Conservation (phyloP, 2,329 filamentous ascomycete genomes). For the Colletotrichum magnum region DNA sequence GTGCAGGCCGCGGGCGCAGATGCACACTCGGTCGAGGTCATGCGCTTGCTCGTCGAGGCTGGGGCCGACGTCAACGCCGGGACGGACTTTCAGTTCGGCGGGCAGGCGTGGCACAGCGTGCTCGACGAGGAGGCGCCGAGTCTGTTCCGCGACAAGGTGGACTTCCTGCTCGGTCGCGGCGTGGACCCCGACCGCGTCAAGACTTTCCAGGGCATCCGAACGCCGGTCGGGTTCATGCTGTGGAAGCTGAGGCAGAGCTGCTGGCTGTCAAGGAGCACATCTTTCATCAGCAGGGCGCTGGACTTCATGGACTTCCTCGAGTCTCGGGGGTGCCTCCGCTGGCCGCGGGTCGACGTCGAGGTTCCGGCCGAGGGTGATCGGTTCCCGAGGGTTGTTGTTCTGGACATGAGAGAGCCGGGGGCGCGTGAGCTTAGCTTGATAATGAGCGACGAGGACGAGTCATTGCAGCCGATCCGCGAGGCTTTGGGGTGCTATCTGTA, state of each 20-base stretch:
- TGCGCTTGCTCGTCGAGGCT: neutral
- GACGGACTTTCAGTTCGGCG: neutral
- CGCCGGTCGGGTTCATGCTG: slow-evolving; percentile 6
- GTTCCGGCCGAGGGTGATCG: too few relatives aligned
- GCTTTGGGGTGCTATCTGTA: neutral
- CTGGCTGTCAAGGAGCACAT: neutral
- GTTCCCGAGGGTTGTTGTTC: neutral
- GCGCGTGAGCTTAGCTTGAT: neutral
- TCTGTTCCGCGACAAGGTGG: slow-evolving; percentile 14
- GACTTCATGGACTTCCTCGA: slow-evolving; percentile 4
- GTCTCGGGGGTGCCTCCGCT: neutral
- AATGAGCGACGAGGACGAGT: neutral
- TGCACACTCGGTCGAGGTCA: slow-evolving; percentile 7
- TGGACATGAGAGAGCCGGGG: neutral
- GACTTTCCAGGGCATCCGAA: slow-evolving; percentile 5
- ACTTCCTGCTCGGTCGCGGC: slow-evolving; percentile 2
- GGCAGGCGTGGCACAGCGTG: slow-evolving; percentile 3
- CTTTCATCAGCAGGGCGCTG: neutral
- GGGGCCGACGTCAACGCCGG: neutral
- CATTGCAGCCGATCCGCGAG: neutral
- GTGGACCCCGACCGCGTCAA: neutral
- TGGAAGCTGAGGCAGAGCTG: neutral
- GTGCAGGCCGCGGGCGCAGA: slow-evolving; percentile 3
- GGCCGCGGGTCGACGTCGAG: neutral
- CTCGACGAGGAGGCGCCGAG: slow-evolving; percentile 13